Evolutionary conservation across 352 stramenopile species (phyloP), one percentile per base, ranked within the genome.

Genomic region (Halophytophthora batemanensis): DNA sequence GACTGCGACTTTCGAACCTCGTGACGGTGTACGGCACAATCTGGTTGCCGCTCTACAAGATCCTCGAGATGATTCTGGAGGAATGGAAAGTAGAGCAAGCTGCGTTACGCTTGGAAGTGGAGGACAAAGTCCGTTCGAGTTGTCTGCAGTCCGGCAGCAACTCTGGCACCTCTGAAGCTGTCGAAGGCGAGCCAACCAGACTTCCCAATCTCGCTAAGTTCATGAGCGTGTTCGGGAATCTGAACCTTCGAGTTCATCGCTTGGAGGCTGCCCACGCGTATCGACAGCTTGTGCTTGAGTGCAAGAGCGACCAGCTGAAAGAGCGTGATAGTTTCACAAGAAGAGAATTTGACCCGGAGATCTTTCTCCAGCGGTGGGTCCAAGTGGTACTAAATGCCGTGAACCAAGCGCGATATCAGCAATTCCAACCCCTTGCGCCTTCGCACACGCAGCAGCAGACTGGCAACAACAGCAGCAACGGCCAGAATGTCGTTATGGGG

Each of bases 21-120:
- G 60, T 69, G 6, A 78, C 69, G 21, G 69, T 85, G 25, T 85
- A 78, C 31, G 74, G 74, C 1, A 48, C 74, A 2, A 67, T 82
- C 17, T 82, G 74, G 71, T 77, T 85, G 25, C 74, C 74, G 8
- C 64, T 61, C 10, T 75, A 79, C 52, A 71, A 53, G 36, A 45
- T 85, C 18, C 52, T 85, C 10, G 63, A 62, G n/a, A 58, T 80
- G 17, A 53, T 74, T 14, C 53, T 80, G 35, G 74, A 85, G 31
- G 74, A 85, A 50, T 85, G 74, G 65, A 68, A 61, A 23, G 35
- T 47, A 0, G 53, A 33, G 10, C 71, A 78, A 39, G 50, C 64
- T 13, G 28, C 42, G 5, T 33, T 77, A 12, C 64, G 56, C 10
- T 37, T 53, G 23, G 15, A 25, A 0, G 39, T 80, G 22, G 57